Evolutionary conservation across 1,284 basidiomycete genomes (phyloP), one percentile per base, ranked within the genome.

Genomic region (Sanghuangporus weigelae): DNA sequence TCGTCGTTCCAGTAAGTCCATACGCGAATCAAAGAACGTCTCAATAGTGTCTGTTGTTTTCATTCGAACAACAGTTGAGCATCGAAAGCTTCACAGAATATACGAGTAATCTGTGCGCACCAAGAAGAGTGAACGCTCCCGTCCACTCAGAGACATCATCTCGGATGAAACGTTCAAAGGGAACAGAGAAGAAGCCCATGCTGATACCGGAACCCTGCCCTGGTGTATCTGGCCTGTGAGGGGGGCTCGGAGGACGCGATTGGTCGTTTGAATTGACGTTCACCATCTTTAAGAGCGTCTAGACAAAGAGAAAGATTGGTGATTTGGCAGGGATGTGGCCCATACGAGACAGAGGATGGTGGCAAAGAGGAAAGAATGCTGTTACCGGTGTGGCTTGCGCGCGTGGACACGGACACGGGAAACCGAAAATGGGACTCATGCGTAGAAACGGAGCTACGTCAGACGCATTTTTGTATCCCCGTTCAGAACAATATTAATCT

Each of bases 21-120:
- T 79, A 67, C 92, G 87, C 2, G 95, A 94, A 75, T 96, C 93
- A 70, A 92, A 93, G 72, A 88, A 95, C 0, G 92, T 95, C 74
- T 95, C 92, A 74, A 93, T 79, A n/a, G 91, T 93, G 72, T 93
- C 90, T 63, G 23, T 14, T n/a, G 91, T 68, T 51, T 31, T 23
- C 38, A 46, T 14, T n/a, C 44, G 12, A 16, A 46, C 57, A 63
- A 39, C 26, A 21, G n/a, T 40, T 53, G 57, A 61, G 63, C 62
- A 61, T 59, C 44, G 36, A 46, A 55, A 64, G 53, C 69, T 74
- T 19, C 36, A 50, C 42, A 48, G 7, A 42, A 38, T 53, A 55
- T 35, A 38, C 23, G n/a, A 21, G 35, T n/a, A 19, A 40, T 14
- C 39, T 16, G 23, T 19, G 68, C 74, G 21, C 59, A 89, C 90